Percentiles rank a stretch among this genome's conserved stretches.
These are phyloP conservation scores for Aspergillus ruber DNA, from an alignment of 2,329 filamentous ascomycete species.

Conservation along the genomic window DNA sequence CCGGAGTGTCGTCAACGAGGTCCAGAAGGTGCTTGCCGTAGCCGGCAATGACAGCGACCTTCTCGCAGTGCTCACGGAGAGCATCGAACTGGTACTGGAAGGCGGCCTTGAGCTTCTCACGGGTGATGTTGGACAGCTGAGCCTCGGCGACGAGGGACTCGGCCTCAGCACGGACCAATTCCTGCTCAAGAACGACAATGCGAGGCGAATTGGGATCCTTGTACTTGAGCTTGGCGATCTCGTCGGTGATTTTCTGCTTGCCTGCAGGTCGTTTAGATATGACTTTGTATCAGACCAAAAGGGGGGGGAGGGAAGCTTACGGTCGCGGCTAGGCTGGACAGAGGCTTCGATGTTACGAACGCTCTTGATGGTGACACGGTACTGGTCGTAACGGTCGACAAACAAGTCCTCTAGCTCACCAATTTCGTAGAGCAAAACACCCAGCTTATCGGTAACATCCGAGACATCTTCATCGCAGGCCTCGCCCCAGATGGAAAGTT, in stretches of 20 bases:
- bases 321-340: conserved; percentile 93
- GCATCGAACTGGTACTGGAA: conserved; percentile 98
- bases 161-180: conserved; percentile 94
- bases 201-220: conserved; percentile 98
- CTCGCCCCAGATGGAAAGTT: conserved; percentile 98
- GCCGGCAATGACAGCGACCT: conserved; percentile 94
- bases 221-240: conserved; percentile 98
- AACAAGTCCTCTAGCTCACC: conserved; percentile 97
- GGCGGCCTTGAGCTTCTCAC: conserved; percentile 97
- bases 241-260: conserved; percentile 98
- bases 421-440: conserved; percentile 95
- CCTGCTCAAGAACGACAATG: conserved; percentile 96
- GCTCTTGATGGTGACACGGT: conserved; percentile 98
- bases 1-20: conserved; percentile 90
- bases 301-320: no score
- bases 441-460: conserved; percentile 97
- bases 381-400: conserved; percentile 98
- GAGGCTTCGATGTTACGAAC: conserved; percentile 98
- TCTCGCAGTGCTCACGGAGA: conserved; percentile 93
- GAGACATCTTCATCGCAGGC: conserved; percentile 94
- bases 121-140: conserved; percentile 97
- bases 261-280: no score
- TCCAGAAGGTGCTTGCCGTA: conserved; percentile 98
- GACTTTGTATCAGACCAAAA: no score
- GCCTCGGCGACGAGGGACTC: conserved; percentile 98